Base-by-base conservation (phyloP, 768 basidiomycete species). In the Suillus variegatus region DNA sequence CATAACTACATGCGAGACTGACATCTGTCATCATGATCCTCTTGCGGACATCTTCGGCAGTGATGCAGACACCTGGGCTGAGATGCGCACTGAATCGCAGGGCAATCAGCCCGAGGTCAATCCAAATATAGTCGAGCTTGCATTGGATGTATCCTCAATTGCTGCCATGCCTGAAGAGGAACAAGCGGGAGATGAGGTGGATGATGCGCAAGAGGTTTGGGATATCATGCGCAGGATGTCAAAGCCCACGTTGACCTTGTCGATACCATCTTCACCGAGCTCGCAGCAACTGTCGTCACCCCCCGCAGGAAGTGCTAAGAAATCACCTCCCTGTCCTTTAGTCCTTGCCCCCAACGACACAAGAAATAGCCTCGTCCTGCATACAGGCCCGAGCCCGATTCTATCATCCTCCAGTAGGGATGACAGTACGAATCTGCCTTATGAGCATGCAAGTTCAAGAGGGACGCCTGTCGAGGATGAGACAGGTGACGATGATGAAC, bases 1-100 rank as follows among this genome's bases (percentile, higher is more conserved):
- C 56, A 70, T 75, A 32, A 81, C 81, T 12, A 79, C 80, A 57
- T 75, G 76, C 60, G 79, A 83, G 49, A 71, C 74, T 69, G 74
- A 78, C 58, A 62, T 75, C 61, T 68, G 70, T 60, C 73, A 69
- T 64, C 74, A 71, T 64, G 87, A 90, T 72, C 87, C 86, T 25
- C 78, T 89, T 35, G 80, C 75, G 10, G 87, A 89, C 67, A 81
- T 89, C 8, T 90, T 89, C 76, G 87, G 88, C 55, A 82, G 82
- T n/a, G 89, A 89, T 72, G 85, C 80, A 66, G 85, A 88, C 67
- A 82, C 85, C 1, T 89, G 88, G 88, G 78, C 80, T 64, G 85
- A 85, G 60, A 79, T 90, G 58, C 85, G 73, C 61, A 71, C 78
- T 47, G 75, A 81, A 64, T 73, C 71, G 36, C 75, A 70, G 66